These are phyloP conservation scores for Annona squamosa DNA, from an alignment of 164 flowering plant genomes.

Conservation along the genomic window DNA sequence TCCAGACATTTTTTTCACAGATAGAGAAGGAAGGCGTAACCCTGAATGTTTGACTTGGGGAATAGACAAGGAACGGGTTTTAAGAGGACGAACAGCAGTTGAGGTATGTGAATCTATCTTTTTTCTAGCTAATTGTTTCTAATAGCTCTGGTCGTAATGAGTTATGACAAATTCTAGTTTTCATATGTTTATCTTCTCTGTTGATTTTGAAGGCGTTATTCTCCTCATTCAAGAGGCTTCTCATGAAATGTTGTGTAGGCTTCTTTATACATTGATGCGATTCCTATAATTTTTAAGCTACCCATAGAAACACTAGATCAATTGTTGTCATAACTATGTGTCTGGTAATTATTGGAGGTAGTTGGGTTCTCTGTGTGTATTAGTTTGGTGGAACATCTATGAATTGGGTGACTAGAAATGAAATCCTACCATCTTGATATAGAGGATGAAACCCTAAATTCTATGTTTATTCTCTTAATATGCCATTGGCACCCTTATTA, in stretches of 20 bases:
- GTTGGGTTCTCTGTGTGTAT: not conserved
- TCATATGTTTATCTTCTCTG: no score
- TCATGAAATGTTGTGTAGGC: no score
- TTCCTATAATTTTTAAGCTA: no score
- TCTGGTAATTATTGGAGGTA: not conserved
- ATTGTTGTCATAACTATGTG: no score
- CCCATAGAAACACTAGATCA: no score
- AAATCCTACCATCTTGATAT: not conserved
- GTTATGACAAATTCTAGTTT: no score
- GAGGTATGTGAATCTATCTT: conserved; percentile 50
- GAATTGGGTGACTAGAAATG: not conserved
- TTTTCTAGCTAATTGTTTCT: no score
- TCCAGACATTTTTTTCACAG: conserved; percentile 93
- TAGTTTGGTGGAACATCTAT: not conserved
- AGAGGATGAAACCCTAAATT: not conserved
- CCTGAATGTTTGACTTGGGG: conserved; percentile 99
- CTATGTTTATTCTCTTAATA: no score
- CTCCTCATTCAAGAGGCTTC: no score
- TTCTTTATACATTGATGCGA: no score
- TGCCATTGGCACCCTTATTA: not conserved
- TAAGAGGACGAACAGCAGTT: conserved; percentile 86
- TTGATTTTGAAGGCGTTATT: no score
- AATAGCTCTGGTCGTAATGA: no score
- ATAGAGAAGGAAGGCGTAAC: conserved; percentile 81
- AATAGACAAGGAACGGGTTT: conserved; percentile 81